Evolutionary conservation across 768 basidiomycete species (phyloP), one percentile per base, ranked within the genome.

Genomic region (Podaxis mareebaensis): DNA sequence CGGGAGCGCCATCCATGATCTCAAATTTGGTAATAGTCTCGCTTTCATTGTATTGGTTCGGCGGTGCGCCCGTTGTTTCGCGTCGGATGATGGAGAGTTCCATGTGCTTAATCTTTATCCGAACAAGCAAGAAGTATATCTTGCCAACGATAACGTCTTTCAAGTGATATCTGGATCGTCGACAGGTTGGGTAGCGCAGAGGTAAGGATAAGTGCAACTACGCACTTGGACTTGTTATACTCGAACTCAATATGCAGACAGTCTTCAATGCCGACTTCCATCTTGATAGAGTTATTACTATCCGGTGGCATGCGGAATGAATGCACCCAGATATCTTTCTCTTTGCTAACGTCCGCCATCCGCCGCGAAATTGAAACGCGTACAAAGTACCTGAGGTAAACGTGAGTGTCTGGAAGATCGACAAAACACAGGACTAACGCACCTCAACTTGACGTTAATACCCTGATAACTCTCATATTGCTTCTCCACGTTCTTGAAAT

Each of bases 31-130:
- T 99, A 70, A 99, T 98, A 7, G 96, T 99, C 74, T 99, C 96
- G 70, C 92, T 94, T 75, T 99, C 96, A 73, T 98, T 99, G 75
- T 99, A 99, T 77, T 96, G 95, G 70, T 99, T 99, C n/a, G 97
- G 97, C 2, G 93, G 93, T 13, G 95, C 85, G 12, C 96, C 96
- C 0, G 96, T 99, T 22, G 97, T 99, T 76, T 99, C 97, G 22
- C 96, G 85, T 42, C 96, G 89, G 68, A 99, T 99, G 72, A 98
- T 98, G 15, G 95, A 98, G 28, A 98, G 82, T 73, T 99, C 96
- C 96, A 99, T 99, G 69, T 99, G 95, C 77, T 99, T 98, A 79
- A 99, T 99, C 83, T 93, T 99, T 83, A 99, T 99, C 60, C 97
- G 90, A 7, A 99, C 96, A 48, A 99, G 89, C 56, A 99, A 82